phyloP scores from a whole-genome alignment of 306 rosid species.

The Neltuma alba region DNA sequence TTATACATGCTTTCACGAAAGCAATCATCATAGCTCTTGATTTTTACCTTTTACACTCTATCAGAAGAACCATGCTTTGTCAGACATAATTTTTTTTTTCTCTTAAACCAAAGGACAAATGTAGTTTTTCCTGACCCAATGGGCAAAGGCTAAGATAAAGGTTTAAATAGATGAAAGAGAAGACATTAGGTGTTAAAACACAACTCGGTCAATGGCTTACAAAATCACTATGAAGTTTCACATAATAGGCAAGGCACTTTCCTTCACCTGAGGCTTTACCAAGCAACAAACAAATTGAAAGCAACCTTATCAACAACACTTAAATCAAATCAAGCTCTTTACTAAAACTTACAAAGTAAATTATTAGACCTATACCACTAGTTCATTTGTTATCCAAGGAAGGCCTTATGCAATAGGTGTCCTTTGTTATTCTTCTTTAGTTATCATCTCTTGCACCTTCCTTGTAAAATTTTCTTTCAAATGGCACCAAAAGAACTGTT shows the following conservation, averaged over 20 bases:
- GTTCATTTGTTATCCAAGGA: slow-evolving; percentile 96
- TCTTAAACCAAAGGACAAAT: no score
- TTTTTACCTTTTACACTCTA: no score
- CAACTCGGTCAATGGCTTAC: slow-evolving; percentile 78
- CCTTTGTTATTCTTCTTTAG: slow-evolving; percentile 73
- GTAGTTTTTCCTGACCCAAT: no score
- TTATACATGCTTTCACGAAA: no score
- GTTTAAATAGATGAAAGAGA: slow-evolving; percentile 22
- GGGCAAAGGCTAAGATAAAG: no score
- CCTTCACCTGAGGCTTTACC: slow-evolving; percentile 75
- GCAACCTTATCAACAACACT: slow-evolving; percentile 1
- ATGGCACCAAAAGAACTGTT: no score
- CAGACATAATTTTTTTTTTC: no score
- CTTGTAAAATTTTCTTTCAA: slow-evolving; percentile 72
- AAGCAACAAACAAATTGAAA: slow-evolving; percentile 57
- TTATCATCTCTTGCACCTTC: slow-evolving; percentile 69
- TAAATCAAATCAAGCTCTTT: neutral
- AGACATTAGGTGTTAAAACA: slow-evolving; percentile 76
- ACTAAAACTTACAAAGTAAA: slow-evolving; percentile 1
- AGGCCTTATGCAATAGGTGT: slow-evolving; percentile 92
- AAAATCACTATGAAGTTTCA: slow-evolving; percentile 67
- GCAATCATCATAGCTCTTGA: no score
- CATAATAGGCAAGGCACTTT: slow-evolving; percentile 68
- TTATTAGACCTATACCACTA: slow-evolving; percentile 55
- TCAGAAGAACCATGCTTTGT: no score